A percentile compares a stretch with the other conserved stretches of the same genome.
Evolutionary conservation across 805 yeast genomes (phyloP).

Genomic region (Brettanomyces naardenensis): DNA sequence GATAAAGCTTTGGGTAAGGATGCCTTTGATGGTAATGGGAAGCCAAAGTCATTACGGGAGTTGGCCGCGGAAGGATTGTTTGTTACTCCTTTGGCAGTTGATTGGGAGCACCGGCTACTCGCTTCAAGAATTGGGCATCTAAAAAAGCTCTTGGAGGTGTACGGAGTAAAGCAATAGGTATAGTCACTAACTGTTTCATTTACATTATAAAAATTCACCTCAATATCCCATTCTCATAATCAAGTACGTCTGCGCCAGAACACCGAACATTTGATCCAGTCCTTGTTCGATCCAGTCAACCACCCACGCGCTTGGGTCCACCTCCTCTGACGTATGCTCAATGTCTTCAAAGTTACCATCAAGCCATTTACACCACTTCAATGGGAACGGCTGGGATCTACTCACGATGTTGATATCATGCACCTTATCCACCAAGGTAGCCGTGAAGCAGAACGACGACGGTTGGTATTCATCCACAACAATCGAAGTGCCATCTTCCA

Average conservation of each 20-base stretch:
- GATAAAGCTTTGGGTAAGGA: neutral
- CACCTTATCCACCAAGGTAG: conserved; percentile 69
- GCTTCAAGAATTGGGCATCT: conserved; percentile 42
- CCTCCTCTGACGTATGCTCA: conserved; percentile 18
- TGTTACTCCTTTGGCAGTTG: conserved; percentile 46
- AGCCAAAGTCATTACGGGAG: conserved; percentile 11
- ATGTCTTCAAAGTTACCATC: conserved; percentile 30
- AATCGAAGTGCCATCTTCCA: conserved; percentile 24
- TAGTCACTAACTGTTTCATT: neutral
- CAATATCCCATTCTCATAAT: conserved; percentile 78
- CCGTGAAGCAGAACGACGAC: conserved; percentile 64
- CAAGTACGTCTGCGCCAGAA: conserved; percentile 84
- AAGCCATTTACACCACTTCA: conserved; percentile 93
- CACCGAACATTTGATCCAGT: conserved; percentile 71
- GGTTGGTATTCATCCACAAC: conserved; percentile 39
- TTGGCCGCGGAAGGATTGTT: conserved; percentile 19
- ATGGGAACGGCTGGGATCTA: conserved; percentile 85
- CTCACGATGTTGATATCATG: conserved; percentile 68
- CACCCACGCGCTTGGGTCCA: conserved; percentile 81
- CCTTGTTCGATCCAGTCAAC: conserved; percentile 75
- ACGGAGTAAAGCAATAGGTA: conserved; percentile 13
- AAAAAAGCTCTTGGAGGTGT: conserved; percentile 34
- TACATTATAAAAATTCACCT: conserved; percentile 1
- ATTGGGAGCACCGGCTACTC: conserved; percentile 51
- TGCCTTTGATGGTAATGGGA: neutral